Conservation (phyloP, 2,329 filamentous ascomycete species). For the Phyllosticta paracitricarpa region DNA sequence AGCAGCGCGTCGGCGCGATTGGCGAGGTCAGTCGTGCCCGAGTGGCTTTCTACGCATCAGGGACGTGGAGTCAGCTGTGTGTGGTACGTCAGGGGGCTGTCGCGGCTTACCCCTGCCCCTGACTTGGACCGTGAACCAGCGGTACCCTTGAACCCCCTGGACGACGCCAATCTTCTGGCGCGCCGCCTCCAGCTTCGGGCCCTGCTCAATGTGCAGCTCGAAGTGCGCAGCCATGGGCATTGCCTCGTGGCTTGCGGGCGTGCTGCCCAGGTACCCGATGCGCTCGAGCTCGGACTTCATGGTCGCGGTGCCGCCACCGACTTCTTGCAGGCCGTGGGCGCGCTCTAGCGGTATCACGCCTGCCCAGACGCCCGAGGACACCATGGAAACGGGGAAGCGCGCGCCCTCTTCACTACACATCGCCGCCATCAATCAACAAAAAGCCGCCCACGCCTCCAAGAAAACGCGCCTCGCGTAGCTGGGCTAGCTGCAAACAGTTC, state of each 20-base stretch:
- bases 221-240: conserved; percentile 68
- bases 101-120: conserved; percentile 36
- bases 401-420: conserved; percentile 62
- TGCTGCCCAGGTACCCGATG: conserved; percentile 58
- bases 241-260: conserved; percentile 46
- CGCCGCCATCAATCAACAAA: not conserved
- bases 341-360: conserved; percentile 52
- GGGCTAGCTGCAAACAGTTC: not conserved
- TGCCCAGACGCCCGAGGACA: conserved; percentile 68
- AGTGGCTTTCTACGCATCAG: conserved; percentile 50
- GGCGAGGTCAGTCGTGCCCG: conserved; percentile 61
- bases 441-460: too few species aligned
- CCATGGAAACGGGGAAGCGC: conserved; percentile 66
- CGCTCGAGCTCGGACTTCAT: conserved; percentile 60
- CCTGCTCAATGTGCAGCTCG: conserved; percentile 79
- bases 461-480: too few species aligned
- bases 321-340: conserved; percentile 53
- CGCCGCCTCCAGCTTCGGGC: conserved; percentile 59
- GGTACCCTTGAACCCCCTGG: conserved; percentile 62
- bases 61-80: not conserved
- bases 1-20: conserved; percentile 60
- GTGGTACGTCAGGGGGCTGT: not conserved
- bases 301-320: conserved; percentile 50
- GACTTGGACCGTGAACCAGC: conserved; percentile 61
- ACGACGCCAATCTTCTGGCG: conserved; percentile 59